These are phyloP conservation scores for Arabis alpina DNA, from an alignment of 345 rosid genomes.

Conservation along the genomic window DNA sequence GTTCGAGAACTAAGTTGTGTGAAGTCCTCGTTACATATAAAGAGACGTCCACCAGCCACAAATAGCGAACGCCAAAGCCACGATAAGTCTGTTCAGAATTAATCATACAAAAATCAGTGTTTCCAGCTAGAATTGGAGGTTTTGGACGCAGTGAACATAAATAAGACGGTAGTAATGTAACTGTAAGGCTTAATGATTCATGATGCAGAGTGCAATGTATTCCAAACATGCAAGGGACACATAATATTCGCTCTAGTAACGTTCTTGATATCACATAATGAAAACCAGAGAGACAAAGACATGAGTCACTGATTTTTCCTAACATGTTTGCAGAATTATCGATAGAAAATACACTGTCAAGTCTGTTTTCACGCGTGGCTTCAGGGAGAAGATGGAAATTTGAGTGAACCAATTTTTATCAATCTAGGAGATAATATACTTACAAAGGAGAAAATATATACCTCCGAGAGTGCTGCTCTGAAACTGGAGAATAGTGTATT, in stretches of 20 bases:
- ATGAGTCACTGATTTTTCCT: no score
- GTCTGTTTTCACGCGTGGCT: not conserved
- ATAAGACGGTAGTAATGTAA: not conserved
- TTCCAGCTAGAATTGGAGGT: constrained; percentile 26
- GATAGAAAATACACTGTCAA: no score
- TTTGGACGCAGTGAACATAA: constrained; percentile 8
- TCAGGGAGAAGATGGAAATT: not conserved
- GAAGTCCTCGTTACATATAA: constrained; percentile 75
- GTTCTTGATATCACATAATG: not conserved
- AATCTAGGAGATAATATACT: constrained; percentile 14
- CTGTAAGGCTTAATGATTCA: constrained; percentile 14
- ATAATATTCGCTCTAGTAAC: not conserved
- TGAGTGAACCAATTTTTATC: constrained; percentile 1
- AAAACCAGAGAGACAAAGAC: not conserved
- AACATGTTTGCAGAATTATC: no score
- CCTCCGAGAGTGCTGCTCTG: constrained; percentile 57
- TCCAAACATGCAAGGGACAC: not conserved
- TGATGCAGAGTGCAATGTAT: constrained; percentile 2
- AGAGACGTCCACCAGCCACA: constrained; percentile 60
- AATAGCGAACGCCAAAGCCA: constrained; percentile 78
- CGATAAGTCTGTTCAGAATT: constrained; percentile 53
- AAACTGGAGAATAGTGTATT: constrained; percentile 67
- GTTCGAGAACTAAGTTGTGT: constrained; percentile 54
- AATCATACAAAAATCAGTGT: constrained; percentile 3
- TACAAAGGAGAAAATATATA: constrained; percentile 34